phyloP scores from a whole-genome alignment of 2,329 filamentous ascomycete genomes.

The Paecilomyces sp. region DNA sequence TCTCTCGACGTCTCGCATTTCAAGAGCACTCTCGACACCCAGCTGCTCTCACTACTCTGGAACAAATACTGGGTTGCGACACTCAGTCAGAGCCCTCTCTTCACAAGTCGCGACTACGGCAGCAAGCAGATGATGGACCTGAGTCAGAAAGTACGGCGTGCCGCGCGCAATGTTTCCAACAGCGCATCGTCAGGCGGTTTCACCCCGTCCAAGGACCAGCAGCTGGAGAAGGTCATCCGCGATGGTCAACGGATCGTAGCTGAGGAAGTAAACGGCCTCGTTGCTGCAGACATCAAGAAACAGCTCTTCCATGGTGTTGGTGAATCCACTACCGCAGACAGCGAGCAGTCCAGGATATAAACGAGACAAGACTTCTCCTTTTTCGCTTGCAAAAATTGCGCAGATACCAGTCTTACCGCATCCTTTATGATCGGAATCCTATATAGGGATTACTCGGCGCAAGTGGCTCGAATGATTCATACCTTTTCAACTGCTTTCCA shows the following conservation, averaged over 20 bases:
- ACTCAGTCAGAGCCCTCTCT: slow-evolving; percentile 79
- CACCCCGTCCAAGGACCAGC: slow-evolving; percentile 32
- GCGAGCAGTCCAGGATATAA: slow-evolving; percentile 4
- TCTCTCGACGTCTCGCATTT: slow-evolving; percentile 85
- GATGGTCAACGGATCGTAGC: slow-evolving; percentile 52
- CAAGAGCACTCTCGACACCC: slow-evolving; percentile 84
- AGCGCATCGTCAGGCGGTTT: slow-evolving; percentile 20
- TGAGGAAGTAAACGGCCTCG: slow-evolving; percentile 44
- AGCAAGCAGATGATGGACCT: slow-evolving; percentile 90
- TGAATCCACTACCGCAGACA: slow-evolving; percentile 11
- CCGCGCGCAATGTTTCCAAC: slow-evolving; percentile 39
- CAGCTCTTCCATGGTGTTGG: slow-evolving; percentile 42
- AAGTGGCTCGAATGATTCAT: background rate
- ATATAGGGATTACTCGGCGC: background rate
- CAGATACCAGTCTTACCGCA: background rate
- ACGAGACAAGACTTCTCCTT: background rate
- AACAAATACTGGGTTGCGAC: slow-evolving; percentile 97
- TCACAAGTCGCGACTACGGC: slow-evolving; percentile 87
- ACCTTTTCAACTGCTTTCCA: background rate
- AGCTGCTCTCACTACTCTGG: slow-evolving; percentile 84
- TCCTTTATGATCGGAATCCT: background rate
- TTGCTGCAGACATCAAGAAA: slow-evolving; percentile 45
- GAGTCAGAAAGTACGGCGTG: slow-evolving; percentile 70
- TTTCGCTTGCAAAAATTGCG: background rate
- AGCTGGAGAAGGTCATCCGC: slow-evolving; percentile 47